Conservation (phyloP, 169 alveolate genomes). For the Eimeria maxima region DNA sequence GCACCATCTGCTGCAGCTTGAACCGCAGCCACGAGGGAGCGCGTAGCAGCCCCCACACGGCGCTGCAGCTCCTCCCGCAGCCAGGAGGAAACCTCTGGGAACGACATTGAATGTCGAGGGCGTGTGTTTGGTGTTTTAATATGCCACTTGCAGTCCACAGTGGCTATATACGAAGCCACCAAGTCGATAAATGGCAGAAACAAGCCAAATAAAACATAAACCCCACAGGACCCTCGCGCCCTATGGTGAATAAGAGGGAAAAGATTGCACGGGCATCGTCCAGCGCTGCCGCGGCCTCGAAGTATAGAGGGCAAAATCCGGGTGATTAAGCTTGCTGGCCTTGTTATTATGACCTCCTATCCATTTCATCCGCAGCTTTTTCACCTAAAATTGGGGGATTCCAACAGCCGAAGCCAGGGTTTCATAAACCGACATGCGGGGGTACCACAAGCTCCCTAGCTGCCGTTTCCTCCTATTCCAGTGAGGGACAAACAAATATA, state of each 20-base stretch:
- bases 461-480: not conserved
- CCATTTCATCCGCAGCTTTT: not conserved
- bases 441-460: not conserved
- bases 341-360: not conserved
- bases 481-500: not conserved
- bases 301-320: not conserved
- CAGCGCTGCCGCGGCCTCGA: not conserved
- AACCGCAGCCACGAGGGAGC: conserved; percentile 59
- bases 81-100: conserved; percentile 37
- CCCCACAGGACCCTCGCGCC: not conserved
- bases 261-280: not conserved
- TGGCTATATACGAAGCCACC: not conserved
- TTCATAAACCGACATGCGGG: not conserved
- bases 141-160: not conserved
- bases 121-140: not conserved
- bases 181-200: not conserved
- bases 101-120: not conserved
- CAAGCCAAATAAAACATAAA: not conserved
- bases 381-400: not conserved
- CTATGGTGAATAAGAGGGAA: not conserved
- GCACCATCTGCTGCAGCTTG: conserved; percentile 54
- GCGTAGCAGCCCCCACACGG: conserved; percentile 67
- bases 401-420: not conserved
- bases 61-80: conserved; percentile 75
- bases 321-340: not conserved